These are phyloP conservation scores for Calonectria pseudoturangicola DNA, from an alignment of 2,329 filamentous ascomycete species.

Conservation along the genomic window DNA sequence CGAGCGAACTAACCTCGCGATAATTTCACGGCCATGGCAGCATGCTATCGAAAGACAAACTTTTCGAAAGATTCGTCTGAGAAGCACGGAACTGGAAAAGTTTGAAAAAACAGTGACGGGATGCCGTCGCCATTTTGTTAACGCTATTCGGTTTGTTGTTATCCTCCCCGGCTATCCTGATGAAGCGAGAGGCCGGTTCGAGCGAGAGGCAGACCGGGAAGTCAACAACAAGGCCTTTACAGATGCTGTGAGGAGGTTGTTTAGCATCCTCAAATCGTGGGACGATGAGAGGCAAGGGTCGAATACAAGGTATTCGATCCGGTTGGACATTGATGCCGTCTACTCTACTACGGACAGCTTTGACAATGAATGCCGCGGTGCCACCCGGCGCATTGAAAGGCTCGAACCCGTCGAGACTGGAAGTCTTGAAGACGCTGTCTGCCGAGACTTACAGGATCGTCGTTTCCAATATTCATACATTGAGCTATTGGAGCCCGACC, in stretches of 20 bases:
- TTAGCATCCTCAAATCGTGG: slow-evolving; percentile 45
- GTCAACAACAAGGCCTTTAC: slow-evolving; percentile 50
- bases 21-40: slow-evolving; percentile 49
- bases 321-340: slow-evolving; percentile 41
- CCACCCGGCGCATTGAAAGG: slow-evolving; percentile 40
- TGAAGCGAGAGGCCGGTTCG: slow-evolving; percentile 44
- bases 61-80: slow-evolving; percentile 45
- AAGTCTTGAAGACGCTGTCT: slow-evolving; percentile 30
- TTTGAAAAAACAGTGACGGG: slow-evolving; percentile 43
- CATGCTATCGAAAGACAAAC: slow-evolving; percentile 49
- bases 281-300: slow-evolving; percentile 35
- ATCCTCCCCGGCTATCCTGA: slow-evolving; percentile 46
- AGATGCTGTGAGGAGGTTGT: slow-evolving; percentile 44
- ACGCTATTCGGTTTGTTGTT: slow-evolving; percentile 42
- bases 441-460: slow-evolving; percentile 41
- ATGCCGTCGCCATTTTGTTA: slow-evolving; percentile 46
- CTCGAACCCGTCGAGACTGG: slow-evolving; percentile 40
- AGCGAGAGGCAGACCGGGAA: slow-evolving; percentile 44
- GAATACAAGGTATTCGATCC: slow-evolving; percentile 42
- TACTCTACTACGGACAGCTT: slow-evolving; percentile 42
- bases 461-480: slow-evolving; percentile 46
- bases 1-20: slow-evolving; percentile 45
- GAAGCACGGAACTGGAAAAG: slow-evolving; percentile 44
- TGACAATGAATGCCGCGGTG: slow-evolving; percentile 34
- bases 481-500: slow-evolving; percentile 29